phyloP scores from a whole-genome alignment of 495 filamentous ascomycete species.

The Penicillium antarcticum region DNA sequence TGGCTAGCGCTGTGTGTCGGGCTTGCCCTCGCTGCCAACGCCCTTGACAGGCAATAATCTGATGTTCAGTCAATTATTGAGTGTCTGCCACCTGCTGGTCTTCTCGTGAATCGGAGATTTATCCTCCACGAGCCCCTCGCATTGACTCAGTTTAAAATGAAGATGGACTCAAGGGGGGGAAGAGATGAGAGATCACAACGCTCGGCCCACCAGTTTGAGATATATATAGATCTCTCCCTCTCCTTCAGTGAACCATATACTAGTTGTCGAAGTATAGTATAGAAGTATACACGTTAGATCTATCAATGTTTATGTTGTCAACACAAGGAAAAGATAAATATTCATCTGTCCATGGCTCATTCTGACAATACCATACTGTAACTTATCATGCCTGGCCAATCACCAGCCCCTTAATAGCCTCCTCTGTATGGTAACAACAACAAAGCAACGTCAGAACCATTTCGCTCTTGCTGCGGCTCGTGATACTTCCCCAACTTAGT shows the following conservation, averaged over 20 bases:
- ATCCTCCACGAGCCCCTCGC: slow-evolving; percentile 21
- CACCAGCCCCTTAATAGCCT: not conserved
- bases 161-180: slow-evolving; percentile 7
- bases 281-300: not conserved
- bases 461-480: not conserved
- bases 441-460: slow-evolving; percentile 5
- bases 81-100: slow-evolving; percentile 7
- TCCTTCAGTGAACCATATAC: no score
- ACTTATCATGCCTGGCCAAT: not conserved
- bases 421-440: not conserved
- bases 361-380: slow-evolving; percentile 5
- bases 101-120: slow-evolving; percentile 24
- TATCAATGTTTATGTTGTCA: no score
- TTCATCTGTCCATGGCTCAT: not conserved
- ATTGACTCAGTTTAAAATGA: slow-evolving; percentile 21
- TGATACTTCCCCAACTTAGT: not conserved
- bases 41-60: not conserved
- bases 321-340: not conserved
- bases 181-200: slow-evolving; percentile 7
- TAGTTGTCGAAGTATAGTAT: no score
- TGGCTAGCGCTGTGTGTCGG: no score
- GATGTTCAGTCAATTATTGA: slow-evolving; percentile 3
- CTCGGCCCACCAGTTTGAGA: slow-evolving; percentile 23
- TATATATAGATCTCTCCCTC: not conserved
- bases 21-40: no score